Conservation (phyloP, 495 filamentous ascomycete genomes). For the Viridothelium virens region DNA sequence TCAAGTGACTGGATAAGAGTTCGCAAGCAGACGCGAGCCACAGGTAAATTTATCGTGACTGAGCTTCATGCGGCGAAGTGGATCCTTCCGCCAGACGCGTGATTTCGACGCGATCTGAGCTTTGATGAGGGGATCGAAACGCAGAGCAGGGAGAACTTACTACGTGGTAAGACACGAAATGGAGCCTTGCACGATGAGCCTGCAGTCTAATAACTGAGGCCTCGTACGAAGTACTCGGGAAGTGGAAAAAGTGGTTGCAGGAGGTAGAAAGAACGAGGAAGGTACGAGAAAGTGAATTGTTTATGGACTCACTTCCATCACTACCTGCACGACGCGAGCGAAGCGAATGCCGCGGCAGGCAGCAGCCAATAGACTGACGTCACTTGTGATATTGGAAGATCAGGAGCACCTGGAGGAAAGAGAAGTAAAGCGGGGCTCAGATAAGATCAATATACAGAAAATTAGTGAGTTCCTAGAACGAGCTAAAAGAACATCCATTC, state of each 20-base stretch:
- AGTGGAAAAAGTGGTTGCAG: background rate
- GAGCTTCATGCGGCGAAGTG: background rate
- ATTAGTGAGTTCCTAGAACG: background rate
- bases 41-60: background rate
- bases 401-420: background rate
- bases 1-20: too few relatives aligned
- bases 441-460: background rate
- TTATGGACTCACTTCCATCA: background rate
- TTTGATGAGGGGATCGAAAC: background rate
- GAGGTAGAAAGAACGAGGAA: background rate
- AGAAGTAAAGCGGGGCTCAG: background rate
- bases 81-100: background rate
- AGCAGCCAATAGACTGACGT: background rate
- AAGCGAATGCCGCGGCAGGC: background rate
- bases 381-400: background rate
- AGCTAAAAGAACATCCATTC: background rate
- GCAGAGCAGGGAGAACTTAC: background rate
- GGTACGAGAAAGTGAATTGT: background rate
- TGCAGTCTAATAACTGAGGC: background rate
- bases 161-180: background rate
- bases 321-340: background rate
- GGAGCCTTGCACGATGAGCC: background rate
- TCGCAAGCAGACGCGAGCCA: too few relatives aligned
- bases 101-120: background rate
- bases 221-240: background rate